A percentile compares a stretch with the other conserved stretches of the same genome.
phyloP scores from a whole-genome alignment of 1,139 yeast genomes.

The Diutina pseudorugosa region DNA sequence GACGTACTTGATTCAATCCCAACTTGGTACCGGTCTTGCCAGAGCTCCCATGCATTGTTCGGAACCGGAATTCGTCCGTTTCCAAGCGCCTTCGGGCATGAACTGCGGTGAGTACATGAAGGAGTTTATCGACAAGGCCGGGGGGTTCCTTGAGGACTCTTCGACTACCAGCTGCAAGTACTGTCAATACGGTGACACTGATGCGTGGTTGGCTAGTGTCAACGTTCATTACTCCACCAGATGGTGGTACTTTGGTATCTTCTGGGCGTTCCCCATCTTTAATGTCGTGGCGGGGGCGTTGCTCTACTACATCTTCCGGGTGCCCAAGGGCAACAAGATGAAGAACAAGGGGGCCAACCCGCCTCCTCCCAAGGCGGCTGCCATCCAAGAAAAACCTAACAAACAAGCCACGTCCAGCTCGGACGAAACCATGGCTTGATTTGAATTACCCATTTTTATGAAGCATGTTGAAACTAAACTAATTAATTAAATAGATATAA shows the following conservation, averaged over 20 bases:
- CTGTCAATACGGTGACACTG: constrained; percentile 20
- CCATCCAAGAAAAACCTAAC: not conserved
- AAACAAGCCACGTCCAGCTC: not conserved
- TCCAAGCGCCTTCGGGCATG: constrained; percentile 10
- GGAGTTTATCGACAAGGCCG: constrained; percentile 10
- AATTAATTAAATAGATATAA: not conserved
- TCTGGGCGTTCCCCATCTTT: constrained; percentile 28
- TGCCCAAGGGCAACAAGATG: constrained; percentile 15
- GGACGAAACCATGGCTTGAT: not conserved
- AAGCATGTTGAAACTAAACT: not conserved
- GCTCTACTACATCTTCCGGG: constrained; percentile 18
- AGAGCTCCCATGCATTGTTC: constrained; percentile 6
- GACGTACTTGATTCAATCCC: constrained; percentile 41
- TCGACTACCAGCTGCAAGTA: constrained; percentile 21
- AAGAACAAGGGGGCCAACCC: constrained; percentile 1
- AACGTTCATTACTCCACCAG: constrained; percentile 33
- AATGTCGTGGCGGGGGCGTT: constrained; percentile 13
- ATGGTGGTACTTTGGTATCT: constrained; percentile 37
- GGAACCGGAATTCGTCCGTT: constrained; percentile 6
- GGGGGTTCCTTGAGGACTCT: constrained; percentile 48
- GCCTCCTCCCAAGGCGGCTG: not conserved
- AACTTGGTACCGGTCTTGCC: constrained; percentile 25
- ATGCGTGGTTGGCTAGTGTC: not conserved
- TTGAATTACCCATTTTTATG: not conserved
- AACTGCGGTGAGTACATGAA: constrained; percentile 47